Conservation (phyloP, 169 alveolate genomes). For the Plasmodium knowlesi region DNA sequence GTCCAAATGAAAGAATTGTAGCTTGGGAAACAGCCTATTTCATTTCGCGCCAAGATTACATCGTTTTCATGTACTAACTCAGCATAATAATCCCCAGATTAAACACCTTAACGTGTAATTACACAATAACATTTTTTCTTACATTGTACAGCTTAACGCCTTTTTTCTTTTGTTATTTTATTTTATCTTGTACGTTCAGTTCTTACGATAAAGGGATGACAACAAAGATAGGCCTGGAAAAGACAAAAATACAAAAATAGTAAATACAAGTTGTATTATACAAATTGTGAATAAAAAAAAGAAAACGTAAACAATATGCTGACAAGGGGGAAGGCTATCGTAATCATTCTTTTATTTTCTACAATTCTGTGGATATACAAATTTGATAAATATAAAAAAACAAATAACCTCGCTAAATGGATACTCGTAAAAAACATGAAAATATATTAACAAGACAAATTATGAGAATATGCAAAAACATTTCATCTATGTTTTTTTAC, state of each 20-base stretch:
- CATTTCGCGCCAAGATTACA: not conserved
- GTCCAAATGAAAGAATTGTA: not conserved
- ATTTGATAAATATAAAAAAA: slow-evolving; percentile 62
- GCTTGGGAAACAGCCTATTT: not conserved
- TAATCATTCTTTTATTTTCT: slow-evolving; percentile 20
- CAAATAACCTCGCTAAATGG: slow-evolving; percentile 54
- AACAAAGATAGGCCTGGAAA: not conserved
- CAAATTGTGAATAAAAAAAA: slow-evolving; percentile 4
- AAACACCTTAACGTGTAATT: slow-evolving; percentile 18
- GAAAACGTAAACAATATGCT: slow-evolving; percentile 21
- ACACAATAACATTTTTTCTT: slow-evolving; percentile 22
- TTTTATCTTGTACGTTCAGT: not conserved
- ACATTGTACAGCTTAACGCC: not conserved
- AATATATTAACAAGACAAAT: slow-evolving; percentile 2
- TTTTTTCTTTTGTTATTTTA: not conserved
- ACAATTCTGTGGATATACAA: slow-evolving; percentile 68
- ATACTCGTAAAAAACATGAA: slow-evolving; percentile 40
- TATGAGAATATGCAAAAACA: not conserved
- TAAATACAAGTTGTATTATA: not conserved
- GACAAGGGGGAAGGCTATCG: slow-evolving; percentile 58
- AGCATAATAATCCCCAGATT: not conserved
- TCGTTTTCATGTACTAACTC: not conserved
- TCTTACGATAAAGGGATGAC: not conserved
- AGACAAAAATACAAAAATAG: not conserved
- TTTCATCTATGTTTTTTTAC: not conserved